Percentiles rank a stretch among this genome's conserved stretches.
Evolutionary conservation across 805 yeast genomes (phyloP).

Genomic region (Blastobotrys parvus): DNA sequence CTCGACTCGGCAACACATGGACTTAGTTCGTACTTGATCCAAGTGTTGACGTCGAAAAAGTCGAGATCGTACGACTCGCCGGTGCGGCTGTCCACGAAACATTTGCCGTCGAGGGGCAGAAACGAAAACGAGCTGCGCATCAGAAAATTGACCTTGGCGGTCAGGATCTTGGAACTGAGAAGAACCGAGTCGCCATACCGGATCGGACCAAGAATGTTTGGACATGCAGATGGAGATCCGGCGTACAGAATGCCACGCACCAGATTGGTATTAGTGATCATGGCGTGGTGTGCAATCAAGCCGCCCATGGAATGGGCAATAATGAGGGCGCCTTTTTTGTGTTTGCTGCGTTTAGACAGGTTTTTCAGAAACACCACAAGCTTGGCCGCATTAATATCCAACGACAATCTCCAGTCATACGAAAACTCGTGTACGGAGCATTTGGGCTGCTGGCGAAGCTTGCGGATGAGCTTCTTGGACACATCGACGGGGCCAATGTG

Average conservation of each 20-base stretch:
- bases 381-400: conserved; percentile 44
- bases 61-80: conserved; percentile 39
- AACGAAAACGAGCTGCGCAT: conserved; percentile 81
- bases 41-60: conserved; percentile 68
- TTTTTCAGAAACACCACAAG: conserved; percentile 41
- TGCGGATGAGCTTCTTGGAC: conserved; percentile 50
- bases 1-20: conserved; percentile 49
- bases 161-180: conserved; percentile 62
- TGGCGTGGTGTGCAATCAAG: conserved; percentile 67
- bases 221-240: conserved; percentile 78
- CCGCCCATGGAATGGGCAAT: conserved; percentile 97
- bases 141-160: conserved; percentile 76
- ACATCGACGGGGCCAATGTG: conserved; percentile 87
- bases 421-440: conserved; percentile 66
- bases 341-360: conserved; percentile 28
- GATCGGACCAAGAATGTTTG: conserved; percentile 79
- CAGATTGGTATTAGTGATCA: conserved; percentile 58
- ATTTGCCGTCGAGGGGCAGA: conserved; percentile 65
- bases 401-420: conserved; percentile 88
- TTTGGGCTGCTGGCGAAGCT: conserved; percentile 39
- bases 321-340: conserved; percentile 54
- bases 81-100: conserved; percentile 51
- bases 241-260: conserved; percentile 72
- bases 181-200: conserved; percentile 75
- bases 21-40: conserved; percentile 68